These are phyloP conservation scores for Claviceps arundinis DNA, from an alignment of 2,329 filamentous ascomycete genomes.

Conservation along the genomic window DNA sequence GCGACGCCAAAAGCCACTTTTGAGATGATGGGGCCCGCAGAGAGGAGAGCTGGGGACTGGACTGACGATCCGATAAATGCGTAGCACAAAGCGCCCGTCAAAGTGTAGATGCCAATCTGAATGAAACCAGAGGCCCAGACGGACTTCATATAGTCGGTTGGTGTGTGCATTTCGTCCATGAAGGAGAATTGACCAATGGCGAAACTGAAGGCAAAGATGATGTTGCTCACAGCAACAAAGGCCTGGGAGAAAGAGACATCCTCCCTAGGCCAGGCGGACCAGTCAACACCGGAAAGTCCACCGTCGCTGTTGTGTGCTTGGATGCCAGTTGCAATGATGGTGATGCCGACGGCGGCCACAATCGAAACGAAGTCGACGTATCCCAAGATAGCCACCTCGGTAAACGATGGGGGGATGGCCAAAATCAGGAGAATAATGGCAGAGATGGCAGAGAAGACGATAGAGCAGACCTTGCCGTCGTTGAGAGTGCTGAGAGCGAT, in stretches of 20 bases:
- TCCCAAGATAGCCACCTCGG: constrained; percentile 34
- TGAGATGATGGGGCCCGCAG: constrained; percentile 42
- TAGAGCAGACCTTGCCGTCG: constrained; percentile 36
- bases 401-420: constrained; percentile 34
- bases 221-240: constrained; percentile 54
- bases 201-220: constrained; percentile 55
- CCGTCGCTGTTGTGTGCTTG: constrained; percentile 19
- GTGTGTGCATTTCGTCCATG: constrained; percentile 41
- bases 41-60: constrained; percentile 53
- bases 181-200: constrained; percentile 38
- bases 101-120: constrained; percentile 52
- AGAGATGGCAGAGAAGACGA: constrained; percentile 32
- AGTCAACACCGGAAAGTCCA: constrained; percentile 21
- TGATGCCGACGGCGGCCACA: constrained; percentile 47
- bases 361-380: constrained; percentile 50
- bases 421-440: constrained; percentile 31
- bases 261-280: constrained; percentile 33
- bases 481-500: constrained; percentile 51
- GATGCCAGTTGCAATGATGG: constrained; percentile 52
- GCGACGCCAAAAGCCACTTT: constrained; percentile 60
- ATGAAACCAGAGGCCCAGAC: constrained; percentile 48
- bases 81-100: constrained; percentile 56
- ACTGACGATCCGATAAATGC: constrained; percentile 51
- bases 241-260: constrained; percentile 36
- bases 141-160: constrained; percentile 35